These are phyloP conservation scores for Hyphopichia pseudoburtonii DNA, from an alignment of 1,139 yeast genomes.

Conservation along the genomic window DNA sequence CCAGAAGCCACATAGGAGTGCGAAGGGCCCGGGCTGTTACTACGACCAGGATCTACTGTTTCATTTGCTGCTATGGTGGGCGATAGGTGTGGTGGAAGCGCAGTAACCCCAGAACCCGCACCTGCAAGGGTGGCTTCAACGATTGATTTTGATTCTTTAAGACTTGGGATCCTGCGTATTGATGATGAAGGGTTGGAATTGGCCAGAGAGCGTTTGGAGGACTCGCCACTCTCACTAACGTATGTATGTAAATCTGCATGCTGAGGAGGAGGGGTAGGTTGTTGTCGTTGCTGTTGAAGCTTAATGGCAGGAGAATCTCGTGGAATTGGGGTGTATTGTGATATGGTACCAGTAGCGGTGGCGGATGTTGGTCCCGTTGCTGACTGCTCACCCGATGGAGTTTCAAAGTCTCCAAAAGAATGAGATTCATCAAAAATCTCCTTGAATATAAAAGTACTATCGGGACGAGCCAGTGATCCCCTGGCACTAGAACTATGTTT, in stretches of 20 bases:
- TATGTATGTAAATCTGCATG: too few species aligned
- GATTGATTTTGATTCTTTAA: conserved; percentile 6
- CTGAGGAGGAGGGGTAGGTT: too few species aligned
- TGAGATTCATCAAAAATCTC: conserved; percentile 31
- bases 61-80: conserved; percentile 1
- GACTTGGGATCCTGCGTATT: conserved; percentile 3
- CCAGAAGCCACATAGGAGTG: too few species aligned
- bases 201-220: conserved; percentile 6
- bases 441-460: conserved; percentile 21
- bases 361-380: too few species aligned
- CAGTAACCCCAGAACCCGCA: conserved; percentile 3
- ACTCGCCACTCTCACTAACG: too few species aligned
- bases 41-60: too few species aligned
- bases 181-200: conserved; percentile 1
- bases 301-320: too few species aligned
- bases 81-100: conserved; percentile 1
- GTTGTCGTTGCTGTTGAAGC: too few species aligned
- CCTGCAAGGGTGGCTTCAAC: conserved; percentile 10
- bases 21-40: too few species aligned
- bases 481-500: neutral
- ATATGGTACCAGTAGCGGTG: too few species aligned
- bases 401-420: neutral
- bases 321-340: too few species aligned
- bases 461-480: conserved; percentile 1
- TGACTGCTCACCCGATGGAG: neutral